Evolutionary conservation across 2,329 filamentous ascomycete species (phyloP).

Genomic region (Aspergillus ochraceus): DNA sequence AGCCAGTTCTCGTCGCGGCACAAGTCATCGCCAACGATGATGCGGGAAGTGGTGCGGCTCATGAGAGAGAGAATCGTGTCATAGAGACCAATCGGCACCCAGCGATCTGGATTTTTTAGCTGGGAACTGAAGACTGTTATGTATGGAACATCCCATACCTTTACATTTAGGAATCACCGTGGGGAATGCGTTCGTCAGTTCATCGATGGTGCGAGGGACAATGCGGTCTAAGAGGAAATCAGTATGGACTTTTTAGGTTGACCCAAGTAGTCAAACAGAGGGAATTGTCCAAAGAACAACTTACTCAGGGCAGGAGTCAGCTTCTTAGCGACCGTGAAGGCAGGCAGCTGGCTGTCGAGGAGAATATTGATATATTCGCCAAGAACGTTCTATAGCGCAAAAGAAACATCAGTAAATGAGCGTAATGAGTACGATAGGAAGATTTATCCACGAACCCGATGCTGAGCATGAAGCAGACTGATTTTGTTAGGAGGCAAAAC

Average conservation of each 20-base stretch:
- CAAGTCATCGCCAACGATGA: constrained; percentile 41
- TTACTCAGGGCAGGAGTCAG: constrained; percentile 27
- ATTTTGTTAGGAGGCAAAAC: constrained; percentile 17
- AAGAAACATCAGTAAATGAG: background rate
- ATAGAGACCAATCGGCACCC: constrained; percentile 24
- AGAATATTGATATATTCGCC: constrained; percentile 30
- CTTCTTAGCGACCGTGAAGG: constrained; percentile 23
- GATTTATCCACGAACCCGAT: constrained; percentile 16
- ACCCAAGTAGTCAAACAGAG: background rate
- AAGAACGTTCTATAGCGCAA: constrained; percentile 23
- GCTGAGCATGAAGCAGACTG: constrained; percentile 30
- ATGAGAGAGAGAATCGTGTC: constrained; percentile 35
- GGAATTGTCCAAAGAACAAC: background rate
- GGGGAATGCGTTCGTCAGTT: constrained; percentile 26
- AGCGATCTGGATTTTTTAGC: constrained; percentile 17
- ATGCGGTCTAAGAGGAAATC: constrained; percentile 20
- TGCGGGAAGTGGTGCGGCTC: constrained; percentile 40
- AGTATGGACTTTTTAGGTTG: background rate
- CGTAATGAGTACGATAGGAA: background rate
- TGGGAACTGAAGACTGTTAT: background rate
- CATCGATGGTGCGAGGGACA: constrained; percentile 25
- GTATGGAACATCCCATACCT: constrained; percentile 5
- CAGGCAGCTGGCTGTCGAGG: constrained; percentile 24
- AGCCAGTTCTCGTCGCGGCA: constrained; percentile 43
- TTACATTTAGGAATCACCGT: constrained; percentile 25